Evolutionary conservation across 768 basidiomycete species (phyloP), one percentile per base, ranked within the genome.

Genomic region (Antrodiella citrinella): DNA sequence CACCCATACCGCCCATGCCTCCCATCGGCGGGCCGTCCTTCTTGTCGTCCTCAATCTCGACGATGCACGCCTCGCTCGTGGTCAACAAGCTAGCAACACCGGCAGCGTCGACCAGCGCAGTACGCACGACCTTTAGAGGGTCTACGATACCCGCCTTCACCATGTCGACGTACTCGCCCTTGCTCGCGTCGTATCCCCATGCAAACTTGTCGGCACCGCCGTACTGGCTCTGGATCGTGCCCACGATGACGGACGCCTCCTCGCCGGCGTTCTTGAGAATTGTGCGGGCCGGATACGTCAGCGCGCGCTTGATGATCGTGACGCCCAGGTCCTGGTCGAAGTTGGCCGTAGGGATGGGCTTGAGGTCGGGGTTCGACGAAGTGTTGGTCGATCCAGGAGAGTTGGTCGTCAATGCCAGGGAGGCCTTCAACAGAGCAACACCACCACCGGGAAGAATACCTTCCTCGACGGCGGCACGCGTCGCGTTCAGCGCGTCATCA

Each of bases 271-370:
- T 98, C 65, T 77, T 76, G 51, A 93, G 80, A 66, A 98, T 98
- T 1, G 88, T 87, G 42, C 91, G 85, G 11, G 86, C 77, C 4
- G 95, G 95, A 50, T 82, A 75, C 18, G 82, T 79, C 56, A 98
- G 70, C 18, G 94, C 93, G 23, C 88, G 82, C 25, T 85, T 82
- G 67, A 96, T 89, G 69, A 96, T 97, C 53, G 82, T 78, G 20
- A 97, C 90, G 59, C 95, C 95, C 50, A 99, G 89, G 60, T 92
- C 84, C 63, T 97, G 94, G 72, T 98, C 95, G 62, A 98, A 98
- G 87, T 97, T 97, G 67, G 72, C 69, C 0, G 87, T 91, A 18
- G 77, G 67, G 61, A 98, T 81, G 38, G 82, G 74, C 59, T 79
- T 80, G 30, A 84, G 78, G 58, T 79, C 74, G 2, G 80, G 66